Conservation (phyloP, 129 eudicot species). For the Sambucus nigra region DNA sequence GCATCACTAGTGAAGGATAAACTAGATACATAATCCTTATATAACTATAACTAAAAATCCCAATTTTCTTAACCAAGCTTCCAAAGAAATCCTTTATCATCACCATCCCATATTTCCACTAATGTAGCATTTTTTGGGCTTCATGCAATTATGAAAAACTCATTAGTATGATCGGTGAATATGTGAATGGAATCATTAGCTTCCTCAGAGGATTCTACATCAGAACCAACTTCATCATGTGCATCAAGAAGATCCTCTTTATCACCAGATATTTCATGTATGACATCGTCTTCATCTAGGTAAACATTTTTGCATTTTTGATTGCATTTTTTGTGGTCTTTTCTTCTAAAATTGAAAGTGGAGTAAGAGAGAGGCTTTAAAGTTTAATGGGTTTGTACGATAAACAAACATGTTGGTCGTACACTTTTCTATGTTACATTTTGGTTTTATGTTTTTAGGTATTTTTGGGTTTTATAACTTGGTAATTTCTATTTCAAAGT, state of each 20-base stretch:
- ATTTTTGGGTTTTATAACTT: too few species aligned
- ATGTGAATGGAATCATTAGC: conserved; percentile 91
- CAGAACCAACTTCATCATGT: conserved; percentile 67
- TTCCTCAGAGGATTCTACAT: conserved; percentile 48
- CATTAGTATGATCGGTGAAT: conserved; percentile 97
- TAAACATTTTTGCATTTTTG: conserved; percentile 51
- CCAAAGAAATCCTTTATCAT: conserved; percentile 92
- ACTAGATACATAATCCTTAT: conserved; percentile 61
- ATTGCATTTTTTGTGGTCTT: conserved; percentile 32
- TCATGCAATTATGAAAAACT: conserved; percentile 76
- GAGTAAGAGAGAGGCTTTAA: too few species aligned
- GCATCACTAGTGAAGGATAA: conserved; percentile 82
- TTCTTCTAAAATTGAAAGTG: not conserved
- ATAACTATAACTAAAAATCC: conserved; percentile 85
- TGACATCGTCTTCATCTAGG: conserved; percentile 63
- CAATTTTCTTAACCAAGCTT: conserved; percentile 77
- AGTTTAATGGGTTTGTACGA: too few species aligned
- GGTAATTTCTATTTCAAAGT: too few species aligned
- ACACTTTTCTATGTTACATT: too few species aligned
- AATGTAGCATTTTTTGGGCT: conserved; percentile 74
- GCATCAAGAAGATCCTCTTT: conserved; percentile 98
- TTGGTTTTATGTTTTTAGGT: too few species aligned
- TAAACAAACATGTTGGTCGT: too few species aligned
- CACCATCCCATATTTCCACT: conserved; percentile 99
- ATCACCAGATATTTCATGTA: conserved; percentile 63